Evolutionary conservation across 345 rosid species (phyloP).

Genomic region (Syzygium grande): DNA sequence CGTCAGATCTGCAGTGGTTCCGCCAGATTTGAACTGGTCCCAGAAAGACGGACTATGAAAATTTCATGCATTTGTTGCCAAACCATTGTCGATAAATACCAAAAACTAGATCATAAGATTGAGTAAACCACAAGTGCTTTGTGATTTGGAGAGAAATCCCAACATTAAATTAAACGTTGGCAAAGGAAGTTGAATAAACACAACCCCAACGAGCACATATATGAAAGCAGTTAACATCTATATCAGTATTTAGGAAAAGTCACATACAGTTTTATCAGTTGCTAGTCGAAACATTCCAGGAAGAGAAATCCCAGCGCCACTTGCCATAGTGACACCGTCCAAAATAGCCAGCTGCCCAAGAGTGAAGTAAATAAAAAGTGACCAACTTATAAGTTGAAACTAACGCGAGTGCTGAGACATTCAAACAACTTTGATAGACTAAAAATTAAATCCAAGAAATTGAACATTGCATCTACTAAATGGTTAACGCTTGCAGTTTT

Average conservation of each 20-base stretch:
- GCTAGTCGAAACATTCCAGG: constrained; percentile 78
- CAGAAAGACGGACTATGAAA: fast-evolving
- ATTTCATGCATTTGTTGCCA: not conserved
- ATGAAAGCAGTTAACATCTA: not conserved
- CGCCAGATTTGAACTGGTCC: not conserved
- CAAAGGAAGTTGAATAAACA: not conserved
- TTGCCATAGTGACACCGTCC: constrained; percentile 71
- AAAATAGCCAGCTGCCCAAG: constrained; percentile 64
- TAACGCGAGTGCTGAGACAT: not conserved
- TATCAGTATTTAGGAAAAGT: not conserved
- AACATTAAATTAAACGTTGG: not conserved
- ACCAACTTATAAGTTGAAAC: not conserved
- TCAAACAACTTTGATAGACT: not conserved
- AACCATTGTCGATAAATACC: not conserved
- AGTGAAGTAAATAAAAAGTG: not conserved
- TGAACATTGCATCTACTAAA: not conserved
- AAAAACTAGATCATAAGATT: not conserved
- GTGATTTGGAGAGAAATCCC: not conserved
- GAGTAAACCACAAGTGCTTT: not conserved
- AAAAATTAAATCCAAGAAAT: not conserved
- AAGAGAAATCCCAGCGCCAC: constrained; percentile 68
- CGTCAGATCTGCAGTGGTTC: not conserved
- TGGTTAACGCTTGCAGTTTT: not conserved
- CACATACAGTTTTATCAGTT: constrained; percentile 75
- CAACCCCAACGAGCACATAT: not conserved